Conservation (phyloP, 306 rosid genomes). For the Styphnolobium japonicum region DNA sequence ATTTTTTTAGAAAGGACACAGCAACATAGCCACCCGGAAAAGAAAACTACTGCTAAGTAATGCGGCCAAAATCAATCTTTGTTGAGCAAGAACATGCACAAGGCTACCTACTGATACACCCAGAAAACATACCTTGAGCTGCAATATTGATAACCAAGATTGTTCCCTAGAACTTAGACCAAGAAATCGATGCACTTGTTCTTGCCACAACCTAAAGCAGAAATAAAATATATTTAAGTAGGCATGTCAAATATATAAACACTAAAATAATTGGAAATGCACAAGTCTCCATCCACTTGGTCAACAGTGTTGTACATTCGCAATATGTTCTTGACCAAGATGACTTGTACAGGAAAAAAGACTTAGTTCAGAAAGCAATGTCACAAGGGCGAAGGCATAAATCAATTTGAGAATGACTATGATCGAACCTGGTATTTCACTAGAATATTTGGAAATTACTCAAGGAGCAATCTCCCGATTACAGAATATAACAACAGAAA, state of each 20-base stretch:
- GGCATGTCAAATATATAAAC: slow-evolving; percentile 17
- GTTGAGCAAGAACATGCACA: background rate
- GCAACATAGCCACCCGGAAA: background rate
- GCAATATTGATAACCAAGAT: slow-evolving; percentile 57
- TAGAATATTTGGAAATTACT: too few species aligned
- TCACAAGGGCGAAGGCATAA: background rate
- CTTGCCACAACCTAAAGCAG: slow-evolving; percentile 68
- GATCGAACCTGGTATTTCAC: too few species aligned
- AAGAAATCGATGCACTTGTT: slow-evolving; percentile 55
- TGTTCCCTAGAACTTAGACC: slow-evolving; percentile 40
- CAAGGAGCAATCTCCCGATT: too few species aligned
- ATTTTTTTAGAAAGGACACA: background rate
- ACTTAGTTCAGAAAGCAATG: background rate
- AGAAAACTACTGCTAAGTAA: background rate
- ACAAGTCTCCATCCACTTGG: background rate
- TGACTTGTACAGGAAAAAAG: background rate
- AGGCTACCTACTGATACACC: background rate
- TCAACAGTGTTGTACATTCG: background rate
- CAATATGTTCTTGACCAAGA: slow-evolving; percentile 24
- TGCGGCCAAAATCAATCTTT: slow-evolving; percentile 17
- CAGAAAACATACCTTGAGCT: slow-evolving; percentile 63
- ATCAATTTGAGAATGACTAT: slow-evolving; percentile 3
- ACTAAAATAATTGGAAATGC: background rate
- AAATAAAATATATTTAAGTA: slow-evolving; percentile 24
- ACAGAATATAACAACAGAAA: too few species aligned